Base-by-base conservation (phyloP, 2,329 filamentous ascomycete species). In the Fusarium chlamydosporum region DNA sequence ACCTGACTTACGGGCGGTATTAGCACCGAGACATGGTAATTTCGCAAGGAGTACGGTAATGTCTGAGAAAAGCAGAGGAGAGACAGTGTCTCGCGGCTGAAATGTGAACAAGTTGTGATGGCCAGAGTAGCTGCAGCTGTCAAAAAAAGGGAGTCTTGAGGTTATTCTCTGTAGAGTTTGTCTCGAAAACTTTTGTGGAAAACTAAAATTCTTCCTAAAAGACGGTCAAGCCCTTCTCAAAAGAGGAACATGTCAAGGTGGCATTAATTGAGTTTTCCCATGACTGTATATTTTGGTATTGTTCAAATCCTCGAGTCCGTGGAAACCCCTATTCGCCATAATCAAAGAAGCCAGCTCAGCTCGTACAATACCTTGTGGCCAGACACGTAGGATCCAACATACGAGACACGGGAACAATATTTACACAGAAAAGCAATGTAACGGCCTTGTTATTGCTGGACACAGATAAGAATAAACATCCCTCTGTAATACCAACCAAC, bases 121-220 rank as follows among this genome's bases (percentile, higher is more conserved):
- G n/a, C 4, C 37, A 33, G 33, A 18, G 37, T 40, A 38, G 27
- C 37, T 57, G 38, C 51, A 37, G 29, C 37, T 64, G 59, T 48
- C 52, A 62, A 50, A 45, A 45, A 31, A 41, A 35, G 29, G 13
- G 45, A 58, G 23, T n/a, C n/a, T 18, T 38, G 60, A 65, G 52
- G 60, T 37, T 51, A 47, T 59, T 41, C 35, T 33, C 15, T 18
- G 41, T 33, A 58, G 42, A 65, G 46, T 51, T 50, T 64, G 40
- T 20, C 26, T 27, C 33, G n/a, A 35, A 26, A 33, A 11, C 18
- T 46, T 65, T 52, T 47, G 37, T 53, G 61, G 41, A 18, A 53
- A 41, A 23, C 40, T 42, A 53, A 34, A 45, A 34, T 15, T 29
- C 27, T 37, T 11, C 27, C 23, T 23, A 13, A 27, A 34, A 61